Conservation (phyloP, 73 alveolate species). For the Paramecium primaurelia region DNA sequence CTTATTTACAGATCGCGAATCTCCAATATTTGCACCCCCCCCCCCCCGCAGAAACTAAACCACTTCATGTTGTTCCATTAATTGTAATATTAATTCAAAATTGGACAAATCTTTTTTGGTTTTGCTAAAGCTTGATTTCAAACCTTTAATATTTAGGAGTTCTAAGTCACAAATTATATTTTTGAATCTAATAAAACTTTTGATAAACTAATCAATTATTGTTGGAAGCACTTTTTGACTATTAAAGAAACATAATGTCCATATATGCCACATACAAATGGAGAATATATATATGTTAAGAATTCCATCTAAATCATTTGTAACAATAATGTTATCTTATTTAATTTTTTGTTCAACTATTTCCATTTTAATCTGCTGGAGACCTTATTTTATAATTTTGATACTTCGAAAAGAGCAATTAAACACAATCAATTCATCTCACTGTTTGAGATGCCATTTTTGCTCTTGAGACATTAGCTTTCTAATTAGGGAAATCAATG, state of each 20-base stretch:
- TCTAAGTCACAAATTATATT: background rate
- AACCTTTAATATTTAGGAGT: background rate
- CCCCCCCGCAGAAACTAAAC: too few relatives aligned
- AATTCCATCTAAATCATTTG: background rate
- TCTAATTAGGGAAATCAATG: background rate
- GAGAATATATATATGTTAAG: constrained; percentile 19
- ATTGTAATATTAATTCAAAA: constrained; percentile 62
- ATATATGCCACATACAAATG: constrained; percentile 71
- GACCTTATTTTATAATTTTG: background rate
- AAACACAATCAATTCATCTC: background rate
- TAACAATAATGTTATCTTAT: background rate
- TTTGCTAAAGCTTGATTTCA: background rate
- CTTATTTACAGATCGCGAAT: too few relatives aligned
- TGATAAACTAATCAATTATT: background rate
- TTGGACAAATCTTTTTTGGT: constrained; percentile 20
- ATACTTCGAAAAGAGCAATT: background rate
- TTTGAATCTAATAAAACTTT: background rate
- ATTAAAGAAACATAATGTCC: constrained; percentile 75
- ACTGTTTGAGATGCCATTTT: background rate
- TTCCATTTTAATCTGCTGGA: constrained; percentile 20
- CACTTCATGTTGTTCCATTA: constrained; percentile 69
- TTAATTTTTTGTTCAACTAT: background rate
- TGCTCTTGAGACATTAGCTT: background rate
- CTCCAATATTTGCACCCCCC: too few relatives aligned
- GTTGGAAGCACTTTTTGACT: constrained; percentile 57